Conservation (phyloP, 441 rosid species). For the Populus tomentosa region DNA sequence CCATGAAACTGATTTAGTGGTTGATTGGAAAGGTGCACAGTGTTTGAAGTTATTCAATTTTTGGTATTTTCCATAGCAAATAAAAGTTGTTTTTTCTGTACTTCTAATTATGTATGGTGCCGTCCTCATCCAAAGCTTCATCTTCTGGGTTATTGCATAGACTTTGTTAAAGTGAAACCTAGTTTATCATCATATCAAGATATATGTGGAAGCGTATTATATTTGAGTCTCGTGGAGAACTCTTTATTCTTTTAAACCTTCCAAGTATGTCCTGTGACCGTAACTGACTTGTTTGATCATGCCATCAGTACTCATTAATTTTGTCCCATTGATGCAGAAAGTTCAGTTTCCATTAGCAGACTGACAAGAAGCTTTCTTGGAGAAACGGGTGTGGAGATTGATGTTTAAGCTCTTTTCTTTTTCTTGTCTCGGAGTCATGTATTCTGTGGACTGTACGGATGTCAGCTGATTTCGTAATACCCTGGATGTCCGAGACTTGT, state of each 20-base stretch:
- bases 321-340: slow-evolving; percentile 17
- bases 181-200: not conserved
- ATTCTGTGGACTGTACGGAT: not conserved
- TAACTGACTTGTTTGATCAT: not conserved
- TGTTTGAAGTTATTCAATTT: not conserved
- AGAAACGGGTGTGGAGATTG: not conserved
- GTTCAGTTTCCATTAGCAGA: not conserved
- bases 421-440: not conserved
- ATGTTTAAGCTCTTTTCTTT: not conserved
- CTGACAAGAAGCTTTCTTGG: not conserved
- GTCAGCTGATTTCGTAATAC: not conserved
- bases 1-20: not conserved
- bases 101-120: not conserved
- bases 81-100: too few relatives aligned
- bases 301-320: not conserved
- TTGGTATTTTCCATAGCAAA: not conserved
- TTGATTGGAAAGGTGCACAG: not conserved
- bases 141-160: not conserved
- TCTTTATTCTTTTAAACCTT: too few relatives aligned
- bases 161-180: not conserved
- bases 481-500: not conserved
- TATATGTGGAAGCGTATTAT: not conserved
- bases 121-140: not conserved
- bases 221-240: not conserved
- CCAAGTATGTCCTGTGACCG: not conserved